Evolutionary conservation across 768 basidiomycete species (phyloP).

Genomic region (Leccinum subtestaceum): DNA sequence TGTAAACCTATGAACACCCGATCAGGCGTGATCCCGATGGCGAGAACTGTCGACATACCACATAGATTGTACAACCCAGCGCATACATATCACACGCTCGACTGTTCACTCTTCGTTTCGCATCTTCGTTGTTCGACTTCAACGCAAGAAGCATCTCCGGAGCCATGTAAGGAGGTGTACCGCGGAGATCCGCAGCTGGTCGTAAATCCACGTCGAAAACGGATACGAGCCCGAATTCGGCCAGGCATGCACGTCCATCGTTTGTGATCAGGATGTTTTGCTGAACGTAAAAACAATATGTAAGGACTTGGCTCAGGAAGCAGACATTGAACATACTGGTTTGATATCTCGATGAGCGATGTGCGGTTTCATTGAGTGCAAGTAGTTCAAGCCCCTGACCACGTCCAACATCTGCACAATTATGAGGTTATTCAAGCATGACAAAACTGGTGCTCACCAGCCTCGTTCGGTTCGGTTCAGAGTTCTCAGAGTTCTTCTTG

Average conservation of each 20-base stretch:
- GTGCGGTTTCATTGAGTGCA: constrained; percentile 40
- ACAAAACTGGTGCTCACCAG: constrained; percentile 29
- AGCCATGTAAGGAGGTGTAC: constrained; percentile 25
- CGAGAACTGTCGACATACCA: constrained; percentile 21
- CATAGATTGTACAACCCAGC: constrained; percentile 40
- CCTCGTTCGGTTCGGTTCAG: constrained; percentile 22
- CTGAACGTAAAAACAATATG: constrained; percentile 27
- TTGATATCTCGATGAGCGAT: constrained; percentile 35
- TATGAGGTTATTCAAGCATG: background rate
- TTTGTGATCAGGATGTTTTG: constrained; percentile 48
- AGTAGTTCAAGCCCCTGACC: constrained; percentile 39
- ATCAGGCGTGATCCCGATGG: background rate
- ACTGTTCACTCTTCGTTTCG: constrained; percentile 20
- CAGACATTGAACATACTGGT: constrained; percentile 20
- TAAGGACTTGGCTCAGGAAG: background rate
- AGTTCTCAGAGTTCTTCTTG: constrained; percentile 18
- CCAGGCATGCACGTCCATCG: constrained; percentile 42
- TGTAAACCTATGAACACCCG: constrained; percentile 13
- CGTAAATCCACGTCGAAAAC: constrained; percentile 12
- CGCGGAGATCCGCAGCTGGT: too few species aligned
- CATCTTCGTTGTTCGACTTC: background rate
- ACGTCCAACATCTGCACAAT: constrained; percentile 40
- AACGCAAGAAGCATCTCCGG: constrained; percentile 21
- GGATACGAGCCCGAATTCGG: constrained; percentile 46
- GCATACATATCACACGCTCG: constrained; percentile 41